Conservation (phyloP, 192 early-diverging fungal genomes). For the Linnemannia exigua region DNA sequence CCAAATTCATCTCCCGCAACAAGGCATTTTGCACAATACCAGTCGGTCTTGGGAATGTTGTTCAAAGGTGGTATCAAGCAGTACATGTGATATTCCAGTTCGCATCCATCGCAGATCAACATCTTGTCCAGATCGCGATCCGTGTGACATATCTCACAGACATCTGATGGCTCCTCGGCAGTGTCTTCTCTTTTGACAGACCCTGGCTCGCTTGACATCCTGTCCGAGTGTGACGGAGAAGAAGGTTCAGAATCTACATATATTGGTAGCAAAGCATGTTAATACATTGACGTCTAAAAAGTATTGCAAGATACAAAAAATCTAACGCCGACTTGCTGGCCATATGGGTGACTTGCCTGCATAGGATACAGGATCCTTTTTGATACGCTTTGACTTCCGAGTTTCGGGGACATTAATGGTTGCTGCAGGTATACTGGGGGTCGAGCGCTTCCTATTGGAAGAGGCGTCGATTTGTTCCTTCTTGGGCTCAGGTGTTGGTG, state of each 20-base stretch:
- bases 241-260: conserved; percentile 40
- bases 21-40: conserved; percentile 91
- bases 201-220: conserved; percentile 40
- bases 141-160: conserved; percentile 62
- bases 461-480: conserved; percentile 24
- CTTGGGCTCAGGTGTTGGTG: conserved; percentile 10
- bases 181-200: conserved; percentile 65
- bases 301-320: neutral
- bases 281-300: neutral
- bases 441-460: neutral
- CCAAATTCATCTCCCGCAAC: conserved; percentile 90
- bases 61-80: conserved; percentile 77
- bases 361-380: conserved; percentile 50
- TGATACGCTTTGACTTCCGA: conserved; percentile 53
- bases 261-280: neutral
- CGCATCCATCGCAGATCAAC: conserved; percentile 91
- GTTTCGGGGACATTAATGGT: conserved; percentile 14
- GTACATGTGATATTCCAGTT: conserved; percentile 84
- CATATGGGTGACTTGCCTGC: conserved; percentile 23
- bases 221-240: conserved; percentile 44
- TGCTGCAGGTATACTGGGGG: neutral
- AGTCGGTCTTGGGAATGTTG: conserved; percentile 73
- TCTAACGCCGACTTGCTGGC: neutral
- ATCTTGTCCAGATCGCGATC: conserved; percentile 69
- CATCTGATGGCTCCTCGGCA: conserved; percentile 63